Conservation (phyloP, 2,329 filamentous ascomycete genomes). For the Acrodontium crateriforme region DNA sequence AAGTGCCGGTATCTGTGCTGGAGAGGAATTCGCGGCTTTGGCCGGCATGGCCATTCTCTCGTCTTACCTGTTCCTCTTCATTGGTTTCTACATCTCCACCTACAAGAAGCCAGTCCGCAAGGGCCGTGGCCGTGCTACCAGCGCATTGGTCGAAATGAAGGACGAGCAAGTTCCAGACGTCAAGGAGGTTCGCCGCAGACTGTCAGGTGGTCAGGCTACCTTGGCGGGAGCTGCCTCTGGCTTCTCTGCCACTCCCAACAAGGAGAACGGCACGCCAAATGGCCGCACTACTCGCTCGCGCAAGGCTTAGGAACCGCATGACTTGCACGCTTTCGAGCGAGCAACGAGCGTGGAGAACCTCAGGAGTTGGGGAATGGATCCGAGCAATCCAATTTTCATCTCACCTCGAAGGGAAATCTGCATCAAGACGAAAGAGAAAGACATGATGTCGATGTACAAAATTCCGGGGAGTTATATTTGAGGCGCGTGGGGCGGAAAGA, state of each 20-base stretch:
- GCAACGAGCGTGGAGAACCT: slow-evolving; percentile 4
- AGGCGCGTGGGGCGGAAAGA: too few relatives aligned
- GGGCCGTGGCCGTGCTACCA: slow-evolving; percentile 61
- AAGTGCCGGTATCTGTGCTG: slow-evolving; percentile 73
- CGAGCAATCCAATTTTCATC: background rate
- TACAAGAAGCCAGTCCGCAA: slow-evolving; percentile 79
- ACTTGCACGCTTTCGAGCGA: slow-evolving; percentile 8
- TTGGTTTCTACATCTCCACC: slow-evolving; percentile 95
- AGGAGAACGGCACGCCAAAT: slow-evolving; percentile 24
- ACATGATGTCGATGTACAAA: slow-evolving; percentile 4
- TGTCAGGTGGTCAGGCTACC: slow-evolving; percentile 27
- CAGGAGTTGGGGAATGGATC: background rate
- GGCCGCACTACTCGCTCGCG: slow-evolving; percentile 52
- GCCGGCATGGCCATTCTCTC: slow-evolving; percentile 82
- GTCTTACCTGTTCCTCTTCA: slow-evolving; percentile 95
- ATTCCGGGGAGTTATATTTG: slow-evolving; percentile 2
- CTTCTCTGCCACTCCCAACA: slow-evolving; percentile 1
- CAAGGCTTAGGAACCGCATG: slow-evolving; percentile 44
- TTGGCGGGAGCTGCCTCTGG: slow-evolving; percentile 24
- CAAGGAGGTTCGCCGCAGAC: slow-evolving; percentile 38
- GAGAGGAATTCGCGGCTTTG: slow-evolving; percentile 93
- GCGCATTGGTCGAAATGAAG: slow-evolving; percentile 74
- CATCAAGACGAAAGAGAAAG: background rate
- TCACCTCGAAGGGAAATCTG: background rate
- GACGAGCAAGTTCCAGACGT: slow-evolving; percentile 49